These are phyloP conservation scores for Melanogaster broomeanus DNA, from an alignment of 768 basidiomycete species.

Conservation along the genomic window DNA sequence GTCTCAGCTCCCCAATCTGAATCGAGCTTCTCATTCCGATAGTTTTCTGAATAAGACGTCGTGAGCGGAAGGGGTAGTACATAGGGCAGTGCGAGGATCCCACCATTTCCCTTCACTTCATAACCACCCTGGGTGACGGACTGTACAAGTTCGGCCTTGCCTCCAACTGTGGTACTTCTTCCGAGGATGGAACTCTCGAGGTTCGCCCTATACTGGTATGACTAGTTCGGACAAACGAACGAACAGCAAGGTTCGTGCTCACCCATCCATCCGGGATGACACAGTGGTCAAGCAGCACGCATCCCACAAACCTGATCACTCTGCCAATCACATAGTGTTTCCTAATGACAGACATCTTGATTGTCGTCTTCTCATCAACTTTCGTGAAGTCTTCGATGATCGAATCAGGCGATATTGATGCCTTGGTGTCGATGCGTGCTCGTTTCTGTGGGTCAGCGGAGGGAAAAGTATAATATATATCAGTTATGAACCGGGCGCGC, in stretches of 20 bases:
- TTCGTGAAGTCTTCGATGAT: conserved; percentile 82
- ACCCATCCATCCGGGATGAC: conserved; percentile 91
- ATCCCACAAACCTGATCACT: conserved; percentile 81
- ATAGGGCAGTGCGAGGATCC: conserved; percentile 8
- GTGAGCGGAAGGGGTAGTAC: neutral
- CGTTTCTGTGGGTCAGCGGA: conserved; percentile 63
- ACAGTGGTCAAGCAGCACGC: conserved; percentile 87
- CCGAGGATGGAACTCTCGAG: conserved; percentile 78
- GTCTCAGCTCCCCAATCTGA: conserved; percentile 53
- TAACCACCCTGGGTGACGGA: conserved; percentile 80
- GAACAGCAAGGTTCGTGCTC: neutral
- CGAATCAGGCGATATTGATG: conserved; percentile 82
- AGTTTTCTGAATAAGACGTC: conserved; percentile 41
- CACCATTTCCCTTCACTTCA: conserved; percentile 67
- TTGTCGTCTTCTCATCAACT: conserved; percentile 74
- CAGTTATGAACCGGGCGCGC: conserved; percentile 44
- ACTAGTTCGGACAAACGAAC: conserved; percentile 4
- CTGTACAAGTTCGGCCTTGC: conserved; percentile 64
- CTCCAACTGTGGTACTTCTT: conserved; percentile 69
- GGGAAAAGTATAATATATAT: conserved; percentile 53
- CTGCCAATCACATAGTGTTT: conserved; percentile 84
- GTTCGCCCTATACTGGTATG: conserved; percentile 64
- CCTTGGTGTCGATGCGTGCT: conserved; percentile 73
- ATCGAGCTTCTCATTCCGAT: conserved; percentile 59
- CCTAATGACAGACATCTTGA: conserved; percentile 81